Evolutionary conservation across 2,329 filamentous ascomycete species (phyloP).

Genomic region (Pestalotiopsis fici): DNA sequence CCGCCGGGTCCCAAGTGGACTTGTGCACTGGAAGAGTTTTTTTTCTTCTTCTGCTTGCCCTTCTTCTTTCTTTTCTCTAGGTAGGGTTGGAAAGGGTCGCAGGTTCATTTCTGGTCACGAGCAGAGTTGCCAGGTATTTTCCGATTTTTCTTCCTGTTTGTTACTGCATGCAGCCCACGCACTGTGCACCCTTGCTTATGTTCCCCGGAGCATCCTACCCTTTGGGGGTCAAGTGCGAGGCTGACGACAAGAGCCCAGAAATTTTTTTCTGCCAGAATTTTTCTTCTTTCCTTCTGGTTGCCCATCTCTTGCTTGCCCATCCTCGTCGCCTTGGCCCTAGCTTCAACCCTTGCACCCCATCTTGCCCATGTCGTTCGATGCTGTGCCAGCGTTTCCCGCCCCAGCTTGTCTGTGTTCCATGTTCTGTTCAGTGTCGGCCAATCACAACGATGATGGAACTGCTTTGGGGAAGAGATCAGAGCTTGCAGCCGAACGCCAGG

Average conservation of each 20-base stretch:
- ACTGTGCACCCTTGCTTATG: background rate
- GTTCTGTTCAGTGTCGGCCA: background rate
- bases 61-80: background rate
- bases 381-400: background rate
- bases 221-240: background rate
- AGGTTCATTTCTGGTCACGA: background rate
- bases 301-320: background rate
- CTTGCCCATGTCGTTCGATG: background rate
- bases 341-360: too few species aligned
- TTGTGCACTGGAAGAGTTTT: background rate
- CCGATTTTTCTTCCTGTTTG: background rate
- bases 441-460: background rate
- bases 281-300: background rate
- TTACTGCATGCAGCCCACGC: background rate
- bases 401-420: background rate
- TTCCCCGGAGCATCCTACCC: background rate
- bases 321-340: background rate
- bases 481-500: background rate
- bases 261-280: background rate
- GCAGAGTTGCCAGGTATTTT: background rate
- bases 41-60: background rate
- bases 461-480: background rate
- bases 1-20: background rate
- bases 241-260: conserved; percentile 1
- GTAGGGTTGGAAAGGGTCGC: too few species aligned